Conservation (phyloP, 306 rosid species). For the Corylus heterophylla region DNA sequence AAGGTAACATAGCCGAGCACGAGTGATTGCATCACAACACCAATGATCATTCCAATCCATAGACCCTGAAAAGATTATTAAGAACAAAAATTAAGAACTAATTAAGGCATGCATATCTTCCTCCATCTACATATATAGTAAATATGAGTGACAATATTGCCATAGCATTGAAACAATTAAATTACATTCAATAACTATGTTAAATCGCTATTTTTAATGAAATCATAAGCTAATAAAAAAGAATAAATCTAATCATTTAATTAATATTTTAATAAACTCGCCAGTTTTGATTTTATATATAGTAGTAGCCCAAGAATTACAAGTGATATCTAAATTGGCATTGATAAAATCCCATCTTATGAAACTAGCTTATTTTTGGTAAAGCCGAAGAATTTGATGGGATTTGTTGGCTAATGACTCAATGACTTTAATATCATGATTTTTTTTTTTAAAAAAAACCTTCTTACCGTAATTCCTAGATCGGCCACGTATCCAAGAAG, state of each 20-base stretch:
- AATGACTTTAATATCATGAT: background rate
- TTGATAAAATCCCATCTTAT: background rate
- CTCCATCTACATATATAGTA: background rate
- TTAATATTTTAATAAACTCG: too few relatives aligned
- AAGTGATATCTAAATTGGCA: background rate
- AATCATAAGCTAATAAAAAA: too few relatives aligned
- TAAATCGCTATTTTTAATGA: too few relatives aligned
- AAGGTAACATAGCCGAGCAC: background rate
- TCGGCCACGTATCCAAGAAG: slow-evolving; percentile 37
- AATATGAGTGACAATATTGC: background rate
- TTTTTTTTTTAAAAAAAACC: too few relatives aligned
- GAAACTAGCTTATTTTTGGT: background rate
- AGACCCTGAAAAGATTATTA: background rate
- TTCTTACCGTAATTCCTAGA: slow-evolving; percentile 1
- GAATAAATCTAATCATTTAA: too few relatives aligned
- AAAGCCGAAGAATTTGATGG: background rate
- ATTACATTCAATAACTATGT: too few relatives aligned
- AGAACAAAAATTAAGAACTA: background rate
- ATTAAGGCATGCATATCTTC: background rate
- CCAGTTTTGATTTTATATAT: background rate
- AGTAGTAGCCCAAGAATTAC: too few relatives aligned
- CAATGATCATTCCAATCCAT: slow-evolving; percentile 9
- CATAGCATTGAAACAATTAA: background rate
- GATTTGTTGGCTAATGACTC: background rate
- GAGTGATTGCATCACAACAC: background rate